These are phyloP conservation scores for Mortierella sp. DNA, from an alignment of 371 early-diverging fungal genomes.

Conservation along the genomic window DNA sequence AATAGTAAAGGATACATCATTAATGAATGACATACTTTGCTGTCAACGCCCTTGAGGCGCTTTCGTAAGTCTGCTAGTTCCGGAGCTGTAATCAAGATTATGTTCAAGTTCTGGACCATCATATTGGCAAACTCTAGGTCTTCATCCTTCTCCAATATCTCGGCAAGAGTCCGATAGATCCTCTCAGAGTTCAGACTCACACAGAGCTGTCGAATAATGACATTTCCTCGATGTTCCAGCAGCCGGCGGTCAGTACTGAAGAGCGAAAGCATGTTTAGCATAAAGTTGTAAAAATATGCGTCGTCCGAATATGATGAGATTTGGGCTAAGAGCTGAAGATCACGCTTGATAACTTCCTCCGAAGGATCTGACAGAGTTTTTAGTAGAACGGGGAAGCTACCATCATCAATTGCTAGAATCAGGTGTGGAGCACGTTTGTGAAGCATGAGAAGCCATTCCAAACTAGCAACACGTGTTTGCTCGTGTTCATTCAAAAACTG, in stretches of 20 bases:
- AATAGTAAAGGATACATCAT: not conserved
- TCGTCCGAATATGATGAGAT: conserved; percentile 86
- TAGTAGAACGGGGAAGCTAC: conserved; percentile 84
- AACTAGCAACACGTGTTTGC: conserved; percentile 85
- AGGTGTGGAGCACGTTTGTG: conserved; percentile 88
- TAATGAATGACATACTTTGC: conserved; percentile 57
- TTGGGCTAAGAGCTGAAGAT: conserved; percentile 92
- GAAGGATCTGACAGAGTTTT: conserved; percentile 89
- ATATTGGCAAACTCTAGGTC: conserved; percentile 90
- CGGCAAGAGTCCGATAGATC: conserved; percentile 86
- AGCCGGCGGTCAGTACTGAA: conserved; percentile 90
- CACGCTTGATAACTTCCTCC: conserved; percentile 88
- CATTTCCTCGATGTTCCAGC: conserved; percentile 84
- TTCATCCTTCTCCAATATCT: conserved; percentile 85
- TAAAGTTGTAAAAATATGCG: conserved; percentile 83
- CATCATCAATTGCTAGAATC: conserved; percentile 81
- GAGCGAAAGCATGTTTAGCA: conserved; percentile 82
- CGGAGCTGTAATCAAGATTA: conserved; percentile 91
- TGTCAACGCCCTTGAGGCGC: conserved; percentile 77
- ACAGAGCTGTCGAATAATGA: conserved; percentile 93
- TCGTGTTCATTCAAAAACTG: conserved; percentile 89
- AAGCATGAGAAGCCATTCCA: conserved; percentile 94
- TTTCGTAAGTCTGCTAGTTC: conserved; percentile 86
- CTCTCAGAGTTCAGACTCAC: conserved; percentile 86
- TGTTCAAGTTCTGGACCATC: conserved; percentile 94